Percentiles rank a stretch among this genome's conserved stretches.
These are phyloP conservation scores for Trametes cubensis DNA, from an alignment of 768 basidiomycete species.

Conservation along the genomic window DNA sequence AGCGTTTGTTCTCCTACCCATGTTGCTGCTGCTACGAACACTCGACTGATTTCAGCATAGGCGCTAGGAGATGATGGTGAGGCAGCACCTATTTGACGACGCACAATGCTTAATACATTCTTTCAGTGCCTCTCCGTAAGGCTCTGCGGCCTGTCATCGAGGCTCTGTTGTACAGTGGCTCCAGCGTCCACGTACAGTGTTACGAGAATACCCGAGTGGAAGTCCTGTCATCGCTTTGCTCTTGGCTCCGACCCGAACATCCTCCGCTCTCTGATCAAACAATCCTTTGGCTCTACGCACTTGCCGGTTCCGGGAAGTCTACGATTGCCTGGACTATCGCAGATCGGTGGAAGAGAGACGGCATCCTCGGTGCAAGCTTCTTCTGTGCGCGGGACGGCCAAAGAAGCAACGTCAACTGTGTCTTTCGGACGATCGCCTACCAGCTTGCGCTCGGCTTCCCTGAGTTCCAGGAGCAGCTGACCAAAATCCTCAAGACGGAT, in stretches of 20 bases:
- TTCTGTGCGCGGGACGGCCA: constrained; percentile 21
- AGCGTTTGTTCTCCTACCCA: no score
- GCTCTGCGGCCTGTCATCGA: no score
- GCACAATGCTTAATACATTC: no score
- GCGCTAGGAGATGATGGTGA: no score
- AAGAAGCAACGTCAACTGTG: constrained; percentile 7
- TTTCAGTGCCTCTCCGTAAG: no score
- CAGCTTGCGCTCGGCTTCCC: constrained; percentile 13
- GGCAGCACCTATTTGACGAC: no score
- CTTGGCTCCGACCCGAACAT: not conserved
- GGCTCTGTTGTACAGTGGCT: no score
- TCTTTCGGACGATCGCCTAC: constrained; percentile 22
- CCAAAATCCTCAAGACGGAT: constrained; percentile 1
- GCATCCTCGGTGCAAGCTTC: constrained; percentile 19
- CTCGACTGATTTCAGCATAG: no score
- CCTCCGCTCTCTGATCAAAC: not conserved
- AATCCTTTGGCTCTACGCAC: constrained; percentile 18
- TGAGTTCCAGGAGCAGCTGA: not conserved
- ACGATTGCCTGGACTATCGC: constrained; percentile 16
- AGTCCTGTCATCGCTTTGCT: not conserved
- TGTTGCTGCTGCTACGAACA: no score
- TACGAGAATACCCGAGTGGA: not conserved
- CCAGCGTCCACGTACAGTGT: no score
- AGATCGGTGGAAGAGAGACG: not conserved
- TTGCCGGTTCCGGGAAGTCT: constrained; percentile 21